Base-by-base conservation (phyloP, 2,329 filamentous ascomycete species). In the Pseudogymnoascus sp. region DNA sequence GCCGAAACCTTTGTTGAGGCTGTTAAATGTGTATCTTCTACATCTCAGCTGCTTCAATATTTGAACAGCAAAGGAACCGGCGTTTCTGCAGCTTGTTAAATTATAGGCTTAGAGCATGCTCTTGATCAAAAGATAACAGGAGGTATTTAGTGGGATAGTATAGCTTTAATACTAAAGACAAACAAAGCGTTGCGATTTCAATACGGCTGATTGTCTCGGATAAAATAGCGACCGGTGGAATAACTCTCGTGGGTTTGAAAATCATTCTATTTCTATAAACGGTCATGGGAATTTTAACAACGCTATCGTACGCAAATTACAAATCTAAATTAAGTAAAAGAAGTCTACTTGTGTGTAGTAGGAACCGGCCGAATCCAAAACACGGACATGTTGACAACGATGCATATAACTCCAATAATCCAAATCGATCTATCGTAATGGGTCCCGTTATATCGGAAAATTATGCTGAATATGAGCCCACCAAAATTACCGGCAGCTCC, bases 401-500 rank as follows among this genome's bases (percentile, higher is more conserved):
- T 83, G 65, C 82, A 82, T 22, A 95, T 85, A 39, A 86, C 76
- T 1, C 91, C 91, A 68, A 91, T 90, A 62, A 93, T 86, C 88
- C 88, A 93, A 65, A 94, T 83, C 0, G 83, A 83, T 69, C 78
- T 83, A 6, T 78, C 81, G 69, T 91, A 93, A 68, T 87, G 75
- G 1, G 75, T 81, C 6, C 84, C 84, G 60, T 82, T 78, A 74
- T 91, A 93, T 58, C 90, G 79, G 78, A 92, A 95, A 69, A 90
- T 83, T 70, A 94, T 82, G 18, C 90, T 87, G 68, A 93, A 95
- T 60, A 93, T 73, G 59, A 96, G 83, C 11, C 91, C 91, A 4
- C 91, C 91, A 12, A 96, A 73, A 68, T 96, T 96, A 1, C 91
- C 91, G 2, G 82, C 80, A 0, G 88, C 90, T 11, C 91, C 91